Evolutionary conservation across 1,284 basidiomycete species (phyloP).

Genomic region (Trichosporon asahii): DNA sequence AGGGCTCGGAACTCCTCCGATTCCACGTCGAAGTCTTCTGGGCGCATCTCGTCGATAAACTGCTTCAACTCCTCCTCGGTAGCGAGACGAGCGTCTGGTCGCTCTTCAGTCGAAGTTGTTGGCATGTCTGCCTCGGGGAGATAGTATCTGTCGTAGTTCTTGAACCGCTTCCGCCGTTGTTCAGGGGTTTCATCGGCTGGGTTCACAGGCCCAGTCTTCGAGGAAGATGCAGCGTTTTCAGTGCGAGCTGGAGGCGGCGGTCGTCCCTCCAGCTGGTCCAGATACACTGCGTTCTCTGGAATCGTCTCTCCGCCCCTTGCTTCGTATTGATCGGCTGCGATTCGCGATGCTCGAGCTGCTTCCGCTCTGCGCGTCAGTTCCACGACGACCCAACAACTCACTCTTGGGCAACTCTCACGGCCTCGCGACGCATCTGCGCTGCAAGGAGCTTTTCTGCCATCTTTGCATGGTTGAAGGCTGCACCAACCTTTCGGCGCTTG

Average conservation of each 20-base stretch:
- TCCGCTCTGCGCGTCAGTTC: conserved; percentile 21
- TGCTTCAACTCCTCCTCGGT: conserved; percentile 85
- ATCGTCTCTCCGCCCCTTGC: conserved; percentile 53
- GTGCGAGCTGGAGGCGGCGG: conserved; percentile 23
- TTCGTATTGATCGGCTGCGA: conserved; percentile 27
- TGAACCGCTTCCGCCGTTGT: conserved; percentile 42
- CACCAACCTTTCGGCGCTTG: conserved; percentile 81
- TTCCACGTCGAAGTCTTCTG: conserved; percentile 84
- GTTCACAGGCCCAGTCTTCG: not conserved
- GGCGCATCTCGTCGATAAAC: conserved; percentile 89
- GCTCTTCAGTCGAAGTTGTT: conserved; percentile 55
- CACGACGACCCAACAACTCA: conserved; percentile 18
- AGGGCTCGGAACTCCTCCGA: conserved; percentile 87
- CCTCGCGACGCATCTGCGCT: conserved; percentile 88
- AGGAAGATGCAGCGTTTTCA: not conserved
- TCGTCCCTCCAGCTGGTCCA: conserved; percentile 70
- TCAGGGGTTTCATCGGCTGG: conserved; percentile 19
- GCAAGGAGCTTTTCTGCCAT: conserved; percentile 88
- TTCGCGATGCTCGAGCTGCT: conserved; percentile 38
- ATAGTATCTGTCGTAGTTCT: conserved; percentile 66
- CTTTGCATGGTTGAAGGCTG: conserved; percentile 74
- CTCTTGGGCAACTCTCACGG: conserved; percentile 68
- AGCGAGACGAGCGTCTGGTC: conserved; percentile 82
- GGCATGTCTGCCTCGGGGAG: conserved; percentile 63
- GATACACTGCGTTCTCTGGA: conserved; percentile 70